phyloP scores from a whole-genome alignment of 345 rosid species.

The Syzygium oleosum region DNA sequence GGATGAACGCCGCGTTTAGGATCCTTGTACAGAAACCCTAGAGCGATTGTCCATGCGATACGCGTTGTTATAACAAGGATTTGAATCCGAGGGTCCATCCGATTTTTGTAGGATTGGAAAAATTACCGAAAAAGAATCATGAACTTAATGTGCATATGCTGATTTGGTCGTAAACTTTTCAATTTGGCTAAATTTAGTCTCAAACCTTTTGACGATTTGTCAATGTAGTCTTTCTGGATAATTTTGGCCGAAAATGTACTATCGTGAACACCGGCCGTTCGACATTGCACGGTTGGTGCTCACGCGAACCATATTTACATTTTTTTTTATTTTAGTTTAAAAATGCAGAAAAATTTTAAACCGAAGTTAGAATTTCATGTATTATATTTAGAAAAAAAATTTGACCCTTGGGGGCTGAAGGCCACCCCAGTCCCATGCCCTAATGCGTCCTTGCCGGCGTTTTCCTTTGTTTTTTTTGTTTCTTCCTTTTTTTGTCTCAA shows the following conservation, averaged over 20 bases:
- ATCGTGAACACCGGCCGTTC: no score
- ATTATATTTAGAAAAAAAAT: neutral
- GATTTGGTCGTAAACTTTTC: rapidly evolving
- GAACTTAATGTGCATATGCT: rapidly evolving
- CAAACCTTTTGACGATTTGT: rapidly evolving
- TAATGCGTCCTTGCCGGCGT: neutral
- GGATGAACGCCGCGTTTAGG: neutral
- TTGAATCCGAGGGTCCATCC: neutral
- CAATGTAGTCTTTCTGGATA: no score
- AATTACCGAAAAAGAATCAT: neutral
- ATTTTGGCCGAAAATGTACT: no score
- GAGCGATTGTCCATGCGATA: neutral
- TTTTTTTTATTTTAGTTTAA: neutral
- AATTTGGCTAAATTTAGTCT: neutral
- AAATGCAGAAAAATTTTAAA: neutral
- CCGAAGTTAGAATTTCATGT: neutral
- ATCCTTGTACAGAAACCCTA: neutral
- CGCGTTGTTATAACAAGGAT: neutral
- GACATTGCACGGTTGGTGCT: no score
- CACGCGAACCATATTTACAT: neutral
- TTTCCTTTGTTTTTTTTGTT: neutral
- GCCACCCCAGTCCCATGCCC: neutral
- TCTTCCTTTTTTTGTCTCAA: neutral
- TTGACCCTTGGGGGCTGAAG: neutral
- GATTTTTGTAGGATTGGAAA: rapidly evolving